These are phyloP conservation scores for Xylaria sp. DNA, from an alignment of 495 filamentous ascomycete genomes.

Conservation along the genomic window DNA sequence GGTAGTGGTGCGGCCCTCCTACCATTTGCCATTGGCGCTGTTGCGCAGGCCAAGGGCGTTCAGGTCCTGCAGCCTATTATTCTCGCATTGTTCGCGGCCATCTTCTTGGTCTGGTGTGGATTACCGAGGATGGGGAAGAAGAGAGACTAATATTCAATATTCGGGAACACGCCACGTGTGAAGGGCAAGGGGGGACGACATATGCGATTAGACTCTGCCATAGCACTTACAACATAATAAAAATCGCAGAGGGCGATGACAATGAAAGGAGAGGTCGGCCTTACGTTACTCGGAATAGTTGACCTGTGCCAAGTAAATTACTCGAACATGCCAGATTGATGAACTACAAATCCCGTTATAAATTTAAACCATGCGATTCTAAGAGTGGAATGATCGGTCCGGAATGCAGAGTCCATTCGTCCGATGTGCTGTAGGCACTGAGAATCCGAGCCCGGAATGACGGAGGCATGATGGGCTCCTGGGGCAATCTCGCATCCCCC, in stretches of 20 bases:
- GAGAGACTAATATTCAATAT: constrained; percentile 18
- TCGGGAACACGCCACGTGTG: not conserved
- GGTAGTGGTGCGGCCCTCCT: constrained; percentile 80
- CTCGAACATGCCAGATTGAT: not conserved
- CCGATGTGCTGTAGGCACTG: constrained; percentile 3
- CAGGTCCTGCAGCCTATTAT: constrained; percentile 79
- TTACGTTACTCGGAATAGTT: not conserved
- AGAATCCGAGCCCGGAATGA: not conserved
- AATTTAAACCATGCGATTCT: not conserved
- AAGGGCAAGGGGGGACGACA: not conserved
- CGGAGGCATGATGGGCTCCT: not conserved
- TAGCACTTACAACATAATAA: not conserved
- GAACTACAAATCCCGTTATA: not conserved
- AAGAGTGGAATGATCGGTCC: not conserved
- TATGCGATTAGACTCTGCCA: not conserved
- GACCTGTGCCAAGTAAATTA: not conserved
- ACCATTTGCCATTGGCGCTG: constrained; percentile 84
- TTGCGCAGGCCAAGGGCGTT: constrained; percentile 82
- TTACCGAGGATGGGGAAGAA: constrained; percentile 24
- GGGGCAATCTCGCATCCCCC: not conserved
- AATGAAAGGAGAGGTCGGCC: not conserved
- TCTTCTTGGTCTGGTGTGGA: constrained; percentile 61
- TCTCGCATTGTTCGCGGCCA: constrained; percentile 68
- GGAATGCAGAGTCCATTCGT: constrained; percentile 3
- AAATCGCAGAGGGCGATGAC: not conserved